These are phyloP conservation scores for Arthroderma uncinatum DNA, from an alignment of 2,329 filamentous ascomycete species.

Conservation along the genomic window DNA sequence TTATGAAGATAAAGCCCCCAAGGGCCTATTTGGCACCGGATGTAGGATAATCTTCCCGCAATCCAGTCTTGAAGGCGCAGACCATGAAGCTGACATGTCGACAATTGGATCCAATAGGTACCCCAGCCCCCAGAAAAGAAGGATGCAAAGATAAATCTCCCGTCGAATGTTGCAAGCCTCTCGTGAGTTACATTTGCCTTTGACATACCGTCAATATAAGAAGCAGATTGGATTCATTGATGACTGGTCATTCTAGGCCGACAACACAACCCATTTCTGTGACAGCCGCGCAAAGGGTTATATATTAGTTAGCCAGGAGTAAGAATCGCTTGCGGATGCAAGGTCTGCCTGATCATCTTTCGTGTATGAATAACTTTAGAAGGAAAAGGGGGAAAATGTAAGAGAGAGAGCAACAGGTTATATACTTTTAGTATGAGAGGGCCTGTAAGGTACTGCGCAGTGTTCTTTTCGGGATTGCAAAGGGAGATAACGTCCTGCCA, in stretches of 20 bases:
- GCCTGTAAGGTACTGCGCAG: not conserved
- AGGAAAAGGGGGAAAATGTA: no score
- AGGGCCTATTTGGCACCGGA: conserved; percentile 9
- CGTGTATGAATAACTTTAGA: no score
- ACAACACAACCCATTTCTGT: conserved; percentile 6
- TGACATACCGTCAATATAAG: not conserved
- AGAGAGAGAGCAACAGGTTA: not conserved
- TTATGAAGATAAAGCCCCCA: conserved; percentile 1
- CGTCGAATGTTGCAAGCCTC: conserved; percentile 12
- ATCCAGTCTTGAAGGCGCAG: not conserved
- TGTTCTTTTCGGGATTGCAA: not conserved
- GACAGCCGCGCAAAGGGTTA: conserved; percentile 6
- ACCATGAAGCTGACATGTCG: not conserved
- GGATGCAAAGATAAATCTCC: conserved; percentile 7
- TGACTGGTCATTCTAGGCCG: not conserved
- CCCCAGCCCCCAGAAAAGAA: conserved; percentile 9
- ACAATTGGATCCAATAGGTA: not conserved
- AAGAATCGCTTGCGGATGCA: no score
- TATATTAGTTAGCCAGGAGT: not conserved
- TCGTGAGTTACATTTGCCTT: not conserved
- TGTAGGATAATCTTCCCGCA: conserved; percentile 1
- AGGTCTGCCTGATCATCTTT: no score
- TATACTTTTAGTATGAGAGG: not conserved
- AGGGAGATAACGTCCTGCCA: no score
- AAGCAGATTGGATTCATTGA: not conserved